Conservation (phyloP, 768 basidiomycete species). For the Auriscalpium vulgare region DNA sequence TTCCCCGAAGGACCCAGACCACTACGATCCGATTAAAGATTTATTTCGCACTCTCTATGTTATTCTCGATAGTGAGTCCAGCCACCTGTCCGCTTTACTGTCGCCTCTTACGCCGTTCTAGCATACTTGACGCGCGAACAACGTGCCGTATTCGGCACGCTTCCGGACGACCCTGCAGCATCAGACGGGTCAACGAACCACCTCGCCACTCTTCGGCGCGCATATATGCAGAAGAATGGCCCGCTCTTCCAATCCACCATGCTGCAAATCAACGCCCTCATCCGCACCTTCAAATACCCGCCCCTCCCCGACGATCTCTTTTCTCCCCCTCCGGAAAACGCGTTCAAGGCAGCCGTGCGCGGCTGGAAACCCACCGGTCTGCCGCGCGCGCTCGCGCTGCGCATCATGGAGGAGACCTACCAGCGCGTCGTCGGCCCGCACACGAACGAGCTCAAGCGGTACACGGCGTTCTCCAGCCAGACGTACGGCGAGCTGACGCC, state of each 20-base stretch:
- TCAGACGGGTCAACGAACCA: conserved; percentile 20
- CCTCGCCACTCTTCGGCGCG: conserved; percentile 59
- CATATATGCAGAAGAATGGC: conserved; percentile 62
- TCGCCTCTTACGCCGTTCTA: conserved; percentile 18
- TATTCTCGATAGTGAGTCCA: conserved; percentile 49
- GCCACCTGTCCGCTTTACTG: neutral
- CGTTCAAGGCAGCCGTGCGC: conserved; percentile 38
- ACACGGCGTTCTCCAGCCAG: conserved; percentile 76
- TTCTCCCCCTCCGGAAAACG: conserved; percentile 34
- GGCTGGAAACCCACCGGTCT: conserved; percentile 48
- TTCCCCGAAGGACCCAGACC: conserved; percentile 76
- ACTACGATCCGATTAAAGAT: conserved; percentile 81
- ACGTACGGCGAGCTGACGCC: conserved; percentile 91
- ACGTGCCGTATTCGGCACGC: conserved; percentile 57
- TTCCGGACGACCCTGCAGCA: conserved; percentile 36
- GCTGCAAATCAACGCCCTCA: conserved; percentile 48
- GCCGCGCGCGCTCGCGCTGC: conserved; percentile 59
- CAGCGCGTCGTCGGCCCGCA: conserved; percentile 90
- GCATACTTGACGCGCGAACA: conserved; percentile 64
- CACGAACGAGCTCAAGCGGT: conserved; percentile 70
- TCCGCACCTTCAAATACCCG: conserved; percentile 63
- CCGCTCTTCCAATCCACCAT: conserved; percentile 63
- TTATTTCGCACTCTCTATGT: conserved; percentile 63
- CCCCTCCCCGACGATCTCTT: conserved; percentile 44
- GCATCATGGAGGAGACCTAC: conserved; percentile 86